Evolutionary conservation across 805 yeast genomes (phyloP).

Genomic region (Myxozyma sirexii): DNA sequence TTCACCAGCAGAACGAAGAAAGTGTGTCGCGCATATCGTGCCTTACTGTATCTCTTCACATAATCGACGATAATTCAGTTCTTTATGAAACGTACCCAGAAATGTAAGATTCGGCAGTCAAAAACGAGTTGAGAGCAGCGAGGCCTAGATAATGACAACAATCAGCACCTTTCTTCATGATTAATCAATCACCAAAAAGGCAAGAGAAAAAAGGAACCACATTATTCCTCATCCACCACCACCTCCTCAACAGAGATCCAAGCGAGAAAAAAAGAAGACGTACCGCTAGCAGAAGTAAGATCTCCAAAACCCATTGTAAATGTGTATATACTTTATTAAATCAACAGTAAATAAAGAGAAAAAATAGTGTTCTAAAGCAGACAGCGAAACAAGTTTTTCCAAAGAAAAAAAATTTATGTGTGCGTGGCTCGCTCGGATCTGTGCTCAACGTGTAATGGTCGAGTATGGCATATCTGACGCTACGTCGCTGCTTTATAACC

Average conservation of each 20-base stretch:
- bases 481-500: neutral
- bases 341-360: neutral
- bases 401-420: conserved; percentile 2
- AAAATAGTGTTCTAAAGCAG: neutral
- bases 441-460: neutral
- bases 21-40: too few species aligned
- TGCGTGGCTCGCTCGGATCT: neutral
- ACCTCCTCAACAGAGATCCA: neutral
- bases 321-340: neutral
- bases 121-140: conserved; percentile 21
- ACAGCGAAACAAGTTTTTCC: neutral
- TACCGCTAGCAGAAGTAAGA: conserved; percentile 49
- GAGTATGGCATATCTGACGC: neutral
- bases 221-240: neutral
- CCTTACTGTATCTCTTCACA: neutral
- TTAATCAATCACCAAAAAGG: neutral
- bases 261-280: conserved; percentile 23
- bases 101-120: conserved; percentile 32
- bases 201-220: neutral
- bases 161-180: neutral
- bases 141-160: conserved; percentile 18
- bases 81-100: conserved; percentile 78
- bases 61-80: neutral
- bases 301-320: conserved; percentile 49
- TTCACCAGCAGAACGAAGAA: too few species aligned